Conservation (phyloP, 1,139 yeast species). For the Yamadazyma taylorii region DNA sequence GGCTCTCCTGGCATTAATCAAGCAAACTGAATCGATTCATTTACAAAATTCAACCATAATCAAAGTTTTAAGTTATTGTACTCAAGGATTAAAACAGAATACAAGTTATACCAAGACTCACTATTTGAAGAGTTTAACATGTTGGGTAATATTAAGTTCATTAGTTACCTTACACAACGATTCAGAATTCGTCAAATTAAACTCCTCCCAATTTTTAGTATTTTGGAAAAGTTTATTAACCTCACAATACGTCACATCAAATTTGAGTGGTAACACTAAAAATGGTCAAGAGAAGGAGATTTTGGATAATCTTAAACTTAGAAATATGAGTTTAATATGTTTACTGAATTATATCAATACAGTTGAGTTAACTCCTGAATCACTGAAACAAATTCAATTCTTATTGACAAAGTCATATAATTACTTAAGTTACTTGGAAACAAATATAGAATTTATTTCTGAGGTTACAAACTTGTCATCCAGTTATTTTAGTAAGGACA, state of each 20-base stretch:
- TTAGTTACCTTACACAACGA: slow-evolving; percentile 68
- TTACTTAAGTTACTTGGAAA: slow-evolving; percentile 43
- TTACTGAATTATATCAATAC: slow-evolving; percentile 41
- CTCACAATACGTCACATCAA: slow-evolving; percentile 40
- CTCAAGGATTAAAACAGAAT: slow-evolving; percentile 47
- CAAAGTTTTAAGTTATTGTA: slow-evolving; percentile 47
- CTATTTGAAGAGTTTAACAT: slow-evolving; percentile 27
- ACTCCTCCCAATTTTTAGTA: slow-evolving; percentile 70
- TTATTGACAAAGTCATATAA: slow-evolving; percentile 44
- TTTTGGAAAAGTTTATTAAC: slow-evolving; percentile 85
- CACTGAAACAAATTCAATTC: slow-evolving; percentile 44
- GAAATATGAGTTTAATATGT: slow-evolving; percentile 44
- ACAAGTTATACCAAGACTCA: slow-evolving; percentile 18
- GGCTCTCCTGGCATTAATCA: slow-evolving; percentile 38
- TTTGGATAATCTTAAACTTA: slow-evolving; percentile 37
- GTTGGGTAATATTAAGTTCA: slow-evolving; percentile 81
- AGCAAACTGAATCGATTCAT: slow-evolving; percentile 35
- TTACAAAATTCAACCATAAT: slow-evolving; percentile 45
- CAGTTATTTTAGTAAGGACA: slow-evolving; percentile 27
- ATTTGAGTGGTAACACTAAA: slow-evolving; percentile 23
- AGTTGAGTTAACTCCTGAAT: slow-evolving; percentile 43
- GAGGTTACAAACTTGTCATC: slow-evolving; percentile 33
- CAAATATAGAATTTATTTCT: slow-evolving; percentile 36
- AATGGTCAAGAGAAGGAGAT: slow-evolving; percentile 32
- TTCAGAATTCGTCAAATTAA: slow-evolving; percentile 60